These are phyloP conservation scores for Rhodotorula sp. DNA, from an alignment of 1,284 basidiomycete species.

Conservation along the genomic window DNA sequence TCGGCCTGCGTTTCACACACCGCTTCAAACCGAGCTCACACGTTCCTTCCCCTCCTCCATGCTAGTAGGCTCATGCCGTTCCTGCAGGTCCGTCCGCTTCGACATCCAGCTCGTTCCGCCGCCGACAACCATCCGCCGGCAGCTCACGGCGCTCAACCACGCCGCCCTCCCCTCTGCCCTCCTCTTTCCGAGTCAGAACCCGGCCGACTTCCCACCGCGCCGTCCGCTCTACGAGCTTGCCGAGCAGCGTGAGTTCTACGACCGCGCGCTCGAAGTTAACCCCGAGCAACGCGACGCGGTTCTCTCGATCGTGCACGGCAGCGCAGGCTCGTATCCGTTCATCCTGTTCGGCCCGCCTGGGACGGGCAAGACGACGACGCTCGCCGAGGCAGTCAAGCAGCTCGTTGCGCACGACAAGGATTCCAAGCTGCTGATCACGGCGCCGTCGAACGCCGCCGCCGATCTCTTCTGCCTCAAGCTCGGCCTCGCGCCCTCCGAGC, in stretches of 20 bases:
- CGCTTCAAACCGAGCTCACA: conserved; percentile 9
- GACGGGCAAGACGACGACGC: conserved; percentile 52
- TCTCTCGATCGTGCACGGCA: conserved; percentile 24
- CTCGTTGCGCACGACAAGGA: conserved; percentile 43
- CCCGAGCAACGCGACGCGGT: conserved; percentile 45
- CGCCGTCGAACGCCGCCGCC: conserved; percentile 51
- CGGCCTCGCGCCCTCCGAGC: conserved; percentile 30
- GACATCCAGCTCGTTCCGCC: too few species aligned
- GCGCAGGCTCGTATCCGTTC: conserved; percentile 32
- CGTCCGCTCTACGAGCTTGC: too few species aligned
- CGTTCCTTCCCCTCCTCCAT: background rate
- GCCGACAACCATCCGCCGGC: too few species aligned
- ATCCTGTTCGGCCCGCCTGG: conserved; percentile 44
- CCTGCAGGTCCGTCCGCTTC: too few species aligned
- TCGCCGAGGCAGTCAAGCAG: conserved; percentile 49
- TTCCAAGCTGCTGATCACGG: conserved; percentile 48
- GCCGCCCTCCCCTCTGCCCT: background rate
- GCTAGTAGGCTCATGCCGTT: too few species aligned
- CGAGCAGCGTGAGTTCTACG: background rate
- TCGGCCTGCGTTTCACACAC: conserved; percentile 13
- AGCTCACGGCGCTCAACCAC: too few species aligned
- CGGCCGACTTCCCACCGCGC: background rate
- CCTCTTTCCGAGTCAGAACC: conserved; percentile 5
- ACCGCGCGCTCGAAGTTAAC: conserved; percentile 45
- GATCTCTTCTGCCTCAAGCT: conserved; percentile 51